Evolutionary conservation across 225 moss, liverwort and hornwort species (phyloP).

Genomic region (Rhytidiadelphus loreus): DNA sequence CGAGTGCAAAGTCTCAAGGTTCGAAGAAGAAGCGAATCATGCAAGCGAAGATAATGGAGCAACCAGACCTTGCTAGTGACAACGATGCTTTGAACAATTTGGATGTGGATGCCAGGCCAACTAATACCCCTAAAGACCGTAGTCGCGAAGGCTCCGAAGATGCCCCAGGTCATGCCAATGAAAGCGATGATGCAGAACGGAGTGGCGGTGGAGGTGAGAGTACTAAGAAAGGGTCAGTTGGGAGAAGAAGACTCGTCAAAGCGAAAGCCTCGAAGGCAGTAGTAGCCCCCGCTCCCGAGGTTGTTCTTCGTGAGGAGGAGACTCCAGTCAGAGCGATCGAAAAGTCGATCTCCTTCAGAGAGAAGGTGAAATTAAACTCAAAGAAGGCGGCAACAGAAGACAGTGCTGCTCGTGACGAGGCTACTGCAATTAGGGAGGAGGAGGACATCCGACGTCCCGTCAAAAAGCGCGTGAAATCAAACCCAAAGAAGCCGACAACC

Average conservation of each 20-base stretch:
- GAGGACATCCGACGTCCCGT: background rate
- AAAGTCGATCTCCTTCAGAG: background rate
- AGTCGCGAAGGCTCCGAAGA: background rate
- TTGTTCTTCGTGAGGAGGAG: background rate
- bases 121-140: background rate
- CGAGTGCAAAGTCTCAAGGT: background rate
- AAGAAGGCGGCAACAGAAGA: background rate
- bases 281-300: background rate
- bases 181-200: background rate
- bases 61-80: background rate
- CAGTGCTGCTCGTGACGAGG: background rate
- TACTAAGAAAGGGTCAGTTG: background rate
- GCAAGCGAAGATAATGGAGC: background rate
- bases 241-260: background rate
- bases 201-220: background rate
- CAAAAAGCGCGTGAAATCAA: background rate
- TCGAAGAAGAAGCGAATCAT: constrained; percentile 21
- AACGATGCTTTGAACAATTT: background rate
- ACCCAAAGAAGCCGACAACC: background rate
- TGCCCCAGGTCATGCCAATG: background rate
- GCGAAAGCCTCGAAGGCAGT: background rate
- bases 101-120: background rate
- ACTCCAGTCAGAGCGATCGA: background rate
- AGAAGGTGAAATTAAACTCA: background rate
- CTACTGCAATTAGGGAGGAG: background rate